phyloP scores from a whole-genome alignment of 768 basidiomycete genomes.

The Naganishia kalamii region DNA sequence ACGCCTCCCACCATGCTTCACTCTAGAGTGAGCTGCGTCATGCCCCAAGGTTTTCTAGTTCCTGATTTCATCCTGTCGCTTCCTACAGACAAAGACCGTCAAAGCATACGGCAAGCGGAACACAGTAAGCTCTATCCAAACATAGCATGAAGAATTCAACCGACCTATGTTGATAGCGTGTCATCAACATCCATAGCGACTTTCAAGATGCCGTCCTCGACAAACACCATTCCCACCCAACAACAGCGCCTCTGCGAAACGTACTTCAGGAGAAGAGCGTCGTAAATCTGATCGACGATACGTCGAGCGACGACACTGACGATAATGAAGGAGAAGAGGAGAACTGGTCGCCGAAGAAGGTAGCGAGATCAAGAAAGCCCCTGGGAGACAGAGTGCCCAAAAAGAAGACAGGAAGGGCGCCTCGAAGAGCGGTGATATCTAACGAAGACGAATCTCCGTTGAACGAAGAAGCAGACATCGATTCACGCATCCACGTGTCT shows the following conservation, averaged over 20 bases:
- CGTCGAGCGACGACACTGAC: not conserved
- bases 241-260: not conserved
- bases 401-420: not conserved
- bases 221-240: not conserved
- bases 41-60: not conserved
- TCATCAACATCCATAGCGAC: constrained; percentile 38
- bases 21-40: not conserved
- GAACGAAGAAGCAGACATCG: no score
- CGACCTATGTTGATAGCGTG: constrained; percentile 26
- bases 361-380: not conserved
- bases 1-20: constrained; percentile 8
- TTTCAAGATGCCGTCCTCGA: constrained; percentile 15
- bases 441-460: not conserved
- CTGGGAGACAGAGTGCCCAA: not conserved
- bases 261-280: not conserved
- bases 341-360: not conserved
- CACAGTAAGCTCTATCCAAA: constrained; percentile 27
- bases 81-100: constrained; percentile 6
- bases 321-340: not conserved
- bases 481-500: no score
- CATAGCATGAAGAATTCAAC: not conserved
- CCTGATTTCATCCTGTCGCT: not conserved
- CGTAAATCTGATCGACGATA: not conserved
- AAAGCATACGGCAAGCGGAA: constrained; percentile 23
- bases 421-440: not conserved